These are phyloP conservation scores for Lablab purpureus DNA, from an alignment of 306 rosid species.

Conservation along the genomic window DNA sequence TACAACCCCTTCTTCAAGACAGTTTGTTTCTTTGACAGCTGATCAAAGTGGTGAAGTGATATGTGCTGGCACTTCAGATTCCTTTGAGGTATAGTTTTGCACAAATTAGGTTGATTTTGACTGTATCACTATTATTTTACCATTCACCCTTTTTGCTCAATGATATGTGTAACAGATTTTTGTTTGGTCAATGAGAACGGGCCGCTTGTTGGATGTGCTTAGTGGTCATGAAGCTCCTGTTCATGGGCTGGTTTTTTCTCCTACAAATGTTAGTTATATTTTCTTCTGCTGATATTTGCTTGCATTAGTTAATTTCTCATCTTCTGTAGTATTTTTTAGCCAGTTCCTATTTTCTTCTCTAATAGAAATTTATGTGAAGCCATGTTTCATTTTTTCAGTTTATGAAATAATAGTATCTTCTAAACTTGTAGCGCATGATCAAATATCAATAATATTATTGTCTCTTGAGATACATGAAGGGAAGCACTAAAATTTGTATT, in stretches of 20 bases:
- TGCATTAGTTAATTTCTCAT: slow-evolving; percentile 12
- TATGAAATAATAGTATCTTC: slow-evolving; percentile 38
- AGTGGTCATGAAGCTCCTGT: slow-evolving; percentile 99
- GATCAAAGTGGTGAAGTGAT: slow-evolving; percentile 97
- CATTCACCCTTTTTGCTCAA: slow-evolving; percentile 30
- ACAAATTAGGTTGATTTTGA: slow-evolving; percentile 32
- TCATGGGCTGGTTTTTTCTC: slow-evolving; percentile 91
- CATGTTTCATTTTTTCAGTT: slow-evolving; percentile 13
- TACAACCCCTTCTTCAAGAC: slow-evolving; percentile 79
- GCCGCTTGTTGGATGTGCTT: slow-evolving; percentile 82
- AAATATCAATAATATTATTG: not conserved
- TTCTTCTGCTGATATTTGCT: not conserved
- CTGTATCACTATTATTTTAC: not conserved
- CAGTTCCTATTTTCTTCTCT: slow-evolving; percentile 5
- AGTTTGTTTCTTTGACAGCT: slow-evolving; percentile 88
- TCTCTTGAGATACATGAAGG: slow-evolving; percentile 14
- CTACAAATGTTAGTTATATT: slow-evolving; percentile 77
- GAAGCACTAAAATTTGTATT: slow-evolving; percentile 28
- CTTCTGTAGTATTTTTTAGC: slow-evolving; percentile 9
- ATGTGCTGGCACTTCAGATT: slow-evolving; percentile 95
- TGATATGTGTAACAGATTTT: slow-evolving; percentile 65
- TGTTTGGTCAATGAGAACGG: slow-evolving; percentile 95
- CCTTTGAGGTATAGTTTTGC: slow-evolving; percentile 76
- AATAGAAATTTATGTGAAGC: slow-evolving; percentile 14
- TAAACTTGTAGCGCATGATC: not conserved